phyloP scores from a whole-genome alignment of 2,329 filamentous ascomycete species.

The Neocucurbitaria cava region DNA sequence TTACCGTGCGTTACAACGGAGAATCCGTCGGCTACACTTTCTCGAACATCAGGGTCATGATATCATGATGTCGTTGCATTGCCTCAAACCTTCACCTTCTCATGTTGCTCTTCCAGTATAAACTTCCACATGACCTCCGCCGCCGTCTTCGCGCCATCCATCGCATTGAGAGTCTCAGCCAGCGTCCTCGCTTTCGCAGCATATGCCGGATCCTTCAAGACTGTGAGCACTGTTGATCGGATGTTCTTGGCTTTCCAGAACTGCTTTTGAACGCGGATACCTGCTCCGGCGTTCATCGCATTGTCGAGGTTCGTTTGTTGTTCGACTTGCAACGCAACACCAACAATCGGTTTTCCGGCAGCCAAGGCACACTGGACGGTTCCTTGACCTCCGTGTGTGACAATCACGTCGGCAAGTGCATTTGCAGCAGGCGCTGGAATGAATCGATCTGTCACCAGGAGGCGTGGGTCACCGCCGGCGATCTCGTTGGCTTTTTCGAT shows the following conservation, averaged over 20 bases:
- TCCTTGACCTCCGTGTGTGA: conserved; percentile 43
- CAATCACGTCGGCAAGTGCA: conserved; percentile 35
- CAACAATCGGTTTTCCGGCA: conserved; percentile 40
- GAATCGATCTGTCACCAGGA: conserved; percentile 41
- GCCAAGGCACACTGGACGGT: conserved; percentile 42
- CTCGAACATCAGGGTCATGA: conserved; percentile 1
- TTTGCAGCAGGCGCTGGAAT: conserved; percentile 39
- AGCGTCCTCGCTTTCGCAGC: conserved; percentile 30
- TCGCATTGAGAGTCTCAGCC: conserved; percentile 33
- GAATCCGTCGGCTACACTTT: neutral
- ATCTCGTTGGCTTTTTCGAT: conserved; percentile 32
- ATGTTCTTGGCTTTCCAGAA: conserved; percentile 39
- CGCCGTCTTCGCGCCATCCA: conserved; percentile 39
- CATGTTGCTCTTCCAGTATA: conserved; percentile 25
- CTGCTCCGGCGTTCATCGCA: conserved; percentile 41
- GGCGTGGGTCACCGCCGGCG: conserved; percentile 31
- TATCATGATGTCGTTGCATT: neutral
- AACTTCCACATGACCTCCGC: conserved; percentile 44
- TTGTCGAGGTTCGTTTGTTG: conserved; percentile 46
- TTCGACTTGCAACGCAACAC: conserved; percentile 42
- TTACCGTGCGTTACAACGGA: neutral
- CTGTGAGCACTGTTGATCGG: conserved; percentile 27
- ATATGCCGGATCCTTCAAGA: conserved; percentile 36
- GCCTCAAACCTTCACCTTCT: conserved; percentile 17
- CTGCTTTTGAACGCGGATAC: conserved; percentile 37